phyloP scores from a whole-genome alignment of 2,329 filamentous ascomycete genomes.

The Neonectria neomacrospora region DNA sequence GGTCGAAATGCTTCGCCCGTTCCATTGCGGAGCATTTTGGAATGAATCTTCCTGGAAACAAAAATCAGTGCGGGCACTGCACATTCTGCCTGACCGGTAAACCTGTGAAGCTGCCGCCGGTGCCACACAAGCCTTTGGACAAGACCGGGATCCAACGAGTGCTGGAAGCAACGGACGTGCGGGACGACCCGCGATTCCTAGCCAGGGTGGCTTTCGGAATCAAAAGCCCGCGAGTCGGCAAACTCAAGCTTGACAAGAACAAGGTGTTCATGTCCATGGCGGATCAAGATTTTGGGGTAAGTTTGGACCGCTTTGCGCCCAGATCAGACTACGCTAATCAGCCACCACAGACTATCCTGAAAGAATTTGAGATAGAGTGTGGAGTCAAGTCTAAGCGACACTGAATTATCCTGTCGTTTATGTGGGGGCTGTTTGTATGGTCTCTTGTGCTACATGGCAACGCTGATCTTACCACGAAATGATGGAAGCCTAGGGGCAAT shows the following conservation, averaged over 20 bases:
- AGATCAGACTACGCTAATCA: slow-evolving; percentile 12
- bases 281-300: slow-evolving; percentile 63
- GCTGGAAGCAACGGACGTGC: slow-evolving; percentile 55
- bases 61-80: slow-evolving; percentile 64
- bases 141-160: slow-evolving; percentile 54
- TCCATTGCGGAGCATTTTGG: slow-evolving; percentile 68
- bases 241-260: slow-evolving; percentile 58
- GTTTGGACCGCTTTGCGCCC: not conserved
- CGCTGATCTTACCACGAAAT: no score
- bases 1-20: slow-evolving; percentile 60
- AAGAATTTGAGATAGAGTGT: slow-evolving; percentile 38
- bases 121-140: slow-evolving; percentile 54
- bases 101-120: slow-evolving; percentile 52
- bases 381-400: slow-evolving; percentile 16
- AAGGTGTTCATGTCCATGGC: slow-evolving; percentile 63
- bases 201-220: slow-evolving; percentile 72
- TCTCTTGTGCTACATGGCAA: not conserved
- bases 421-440: not conserved
- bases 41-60: slow-evolving; percentile 58
- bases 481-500: no score
- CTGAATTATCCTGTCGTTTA: not conserved
- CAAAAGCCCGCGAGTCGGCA: slow-evolving; percentile 63
- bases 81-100: slow-evolving; percentile 52
- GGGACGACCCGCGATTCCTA: slow-evolving; percentile 69
- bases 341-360: slow-evolving; percentile 29